Conservation (phyloP, 2,329 filamentous ascomycete genomes). For the Dothidotthia symphoricarpi region DNA sequence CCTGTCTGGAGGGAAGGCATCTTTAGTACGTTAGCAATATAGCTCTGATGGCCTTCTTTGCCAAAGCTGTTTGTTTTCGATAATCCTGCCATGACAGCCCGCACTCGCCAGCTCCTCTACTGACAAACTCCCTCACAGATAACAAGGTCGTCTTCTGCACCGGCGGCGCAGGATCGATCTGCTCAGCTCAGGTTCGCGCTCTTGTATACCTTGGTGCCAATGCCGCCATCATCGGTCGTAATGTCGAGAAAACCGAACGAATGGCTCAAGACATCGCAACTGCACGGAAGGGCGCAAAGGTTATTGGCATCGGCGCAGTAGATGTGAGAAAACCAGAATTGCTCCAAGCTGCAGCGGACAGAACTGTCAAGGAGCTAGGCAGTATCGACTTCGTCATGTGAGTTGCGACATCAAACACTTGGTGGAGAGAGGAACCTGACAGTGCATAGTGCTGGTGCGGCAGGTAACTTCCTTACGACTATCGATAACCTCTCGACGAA, state of each 20-base stretch:
- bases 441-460: constrained; percentile 73
- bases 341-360: constrained; percentile 71
- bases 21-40: constrained; percentile 60
- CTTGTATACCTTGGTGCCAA: constrained; percentile 88
- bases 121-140: no score
- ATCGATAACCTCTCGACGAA: constrained; percentile 79
- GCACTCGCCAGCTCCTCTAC: no score
- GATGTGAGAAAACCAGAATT: constrained; percentile 68
- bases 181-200: constrained; percentile 88
- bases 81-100: no score
- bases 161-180: constrained; percentile 89
- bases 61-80: no score
- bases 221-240: constrained; percentile 90
- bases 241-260: constrained; percentile 78
- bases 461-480: constrained; percentile 90
- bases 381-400: constrained; percentile 91
- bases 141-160: constrained; percentile 93
- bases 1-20: constrained; percentile 83
- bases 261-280: constrained; percentile 80
- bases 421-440: constrained; percentile 9
- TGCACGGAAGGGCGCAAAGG: constrained; percentile 73
- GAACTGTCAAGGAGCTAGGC: constrained; percentile 78
- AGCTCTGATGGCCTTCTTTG: not conserved
- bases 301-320: constrained; percentile 75
- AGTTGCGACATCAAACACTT: constrained; percentile 24